Conservation (phyloP, 768 basidiomycete genomes). For the Russula griseocarnosa region DNA sequence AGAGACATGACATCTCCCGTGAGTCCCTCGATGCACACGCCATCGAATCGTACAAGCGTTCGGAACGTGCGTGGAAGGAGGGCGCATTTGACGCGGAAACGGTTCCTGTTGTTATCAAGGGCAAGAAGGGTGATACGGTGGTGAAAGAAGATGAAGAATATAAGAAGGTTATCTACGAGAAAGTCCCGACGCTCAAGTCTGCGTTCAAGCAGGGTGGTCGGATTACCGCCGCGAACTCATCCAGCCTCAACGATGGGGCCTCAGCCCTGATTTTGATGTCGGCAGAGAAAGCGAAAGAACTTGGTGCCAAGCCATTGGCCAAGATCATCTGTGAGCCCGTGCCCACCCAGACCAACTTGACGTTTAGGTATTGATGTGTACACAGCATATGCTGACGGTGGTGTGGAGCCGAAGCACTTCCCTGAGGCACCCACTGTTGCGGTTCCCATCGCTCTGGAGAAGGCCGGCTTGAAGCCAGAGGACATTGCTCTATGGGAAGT, state of each 20-base stretch:
- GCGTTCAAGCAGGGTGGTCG: slow-evolving; percentile 86
- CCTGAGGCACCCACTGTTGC: slow-evolving; percentile 92
- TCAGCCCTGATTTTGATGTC: slow-evolving; percentile 94
- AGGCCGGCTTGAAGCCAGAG: slow-evolving; percentile 73
- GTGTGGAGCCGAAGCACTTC: slow-evolving; percentile 96
- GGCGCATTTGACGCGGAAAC: slow-evolving; percentile 86
- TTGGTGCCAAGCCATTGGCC: slow-evolving; percentile 89
- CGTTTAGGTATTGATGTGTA: slow-evolving; percentile 9
- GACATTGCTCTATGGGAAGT: slow-evolving; percentile 93
- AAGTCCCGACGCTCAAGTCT: slow-evolving; percentile 82
- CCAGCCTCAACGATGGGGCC: slow-evolving; percentile 92
- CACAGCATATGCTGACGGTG: slow-evolving; percentile 92
- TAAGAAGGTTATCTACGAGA: slow-evolving; percentile 94
- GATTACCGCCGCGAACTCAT: slow-evolving; percentile 97
- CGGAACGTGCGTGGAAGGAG: slow-evolving; percentile 84
- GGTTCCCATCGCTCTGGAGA: slow-evolving; percentile 81
- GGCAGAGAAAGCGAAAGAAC: slow-evolving; percentile 85
- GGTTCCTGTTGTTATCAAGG: slow-evolving; percentile 84
- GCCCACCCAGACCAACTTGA: slow-evolving; percentile 9
- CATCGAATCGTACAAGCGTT: slow-evolving; percentile 91
- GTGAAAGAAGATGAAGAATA: slow-evolving; percentile 97
- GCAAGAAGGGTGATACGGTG: slow-evolving; percentile 89
- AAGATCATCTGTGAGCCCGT: slow-evolving; percentile 78
- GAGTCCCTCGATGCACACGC: slow-evolving; percentile 88
- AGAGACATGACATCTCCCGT: slow-evolving; percentile 77